A percentile compares a stretch with the other conserved stretches of the same genome.
Conservation (phyloP, 805 yeast genomes). For the Lipomyces sp. region DNA sequence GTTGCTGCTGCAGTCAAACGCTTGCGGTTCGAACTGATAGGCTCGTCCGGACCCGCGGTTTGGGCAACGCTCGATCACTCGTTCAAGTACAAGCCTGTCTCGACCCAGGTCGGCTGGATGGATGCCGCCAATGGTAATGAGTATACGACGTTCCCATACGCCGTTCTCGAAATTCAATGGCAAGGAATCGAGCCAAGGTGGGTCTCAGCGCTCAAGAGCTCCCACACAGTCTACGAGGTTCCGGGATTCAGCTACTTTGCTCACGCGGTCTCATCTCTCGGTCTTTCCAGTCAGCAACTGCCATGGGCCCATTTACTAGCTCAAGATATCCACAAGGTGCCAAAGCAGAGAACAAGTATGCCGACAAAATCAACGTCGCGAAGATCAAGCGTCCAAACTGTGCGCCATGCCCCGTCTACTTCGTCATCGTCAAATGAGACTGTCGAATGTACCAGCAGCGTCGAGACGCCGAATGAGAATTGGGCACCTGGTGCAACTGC, state of each 20-base stretch:
- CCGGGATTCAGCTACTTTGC: conserved; percentile 49
- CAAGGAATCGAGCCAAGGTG: conserved; percentile 48
- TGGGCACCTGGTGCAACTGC: conserved; percentile 13
- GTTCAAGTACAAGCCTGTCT: conserved; percentile 20
- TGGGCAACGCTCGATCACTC: conserved; percentile 49
- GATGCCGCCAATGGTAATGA: conserved; percentile 19
- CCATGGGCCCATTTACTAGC: conserved; percentile 49
- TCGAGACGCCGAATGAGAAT: conserved; percentile 32
- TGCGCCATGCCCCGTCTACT: conserved; percentile 17
- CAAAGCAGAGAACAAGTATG: conserved; percentile 38
- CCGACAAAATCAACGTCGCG: conserved; percentile 16
- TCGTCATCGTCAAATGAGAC: conserved; percentile 29
- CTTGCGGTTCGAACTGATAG: conserved; percentile 30
- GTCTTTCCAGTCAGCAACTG: conserved; percentile 47
- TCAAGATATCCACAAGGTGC: conserved; percentile 55
- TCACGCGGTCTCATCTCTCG: conserved; percentile 45
- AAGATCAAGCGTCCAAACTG: not conserved
- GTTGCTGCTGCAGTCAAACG: conserved; percentile 25
- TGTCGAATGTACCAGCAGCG: conserved; percentile 23
- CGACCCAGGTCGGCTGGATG: conserved; percentile 28
- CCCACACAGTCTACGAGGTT: conserved; percentile 57
- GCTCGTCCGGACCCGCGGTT: conserved; percentile 34
- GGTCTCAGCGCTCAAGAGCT: conserved; percentile 50
- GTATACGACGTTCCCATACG: conserved; percentile 51
- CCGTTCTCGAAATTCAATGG: conserved; percentile 56